phyloP scores from a whole-genome alignment of 345 rosid genomes.

The Heritiera littoralis region DNA sequence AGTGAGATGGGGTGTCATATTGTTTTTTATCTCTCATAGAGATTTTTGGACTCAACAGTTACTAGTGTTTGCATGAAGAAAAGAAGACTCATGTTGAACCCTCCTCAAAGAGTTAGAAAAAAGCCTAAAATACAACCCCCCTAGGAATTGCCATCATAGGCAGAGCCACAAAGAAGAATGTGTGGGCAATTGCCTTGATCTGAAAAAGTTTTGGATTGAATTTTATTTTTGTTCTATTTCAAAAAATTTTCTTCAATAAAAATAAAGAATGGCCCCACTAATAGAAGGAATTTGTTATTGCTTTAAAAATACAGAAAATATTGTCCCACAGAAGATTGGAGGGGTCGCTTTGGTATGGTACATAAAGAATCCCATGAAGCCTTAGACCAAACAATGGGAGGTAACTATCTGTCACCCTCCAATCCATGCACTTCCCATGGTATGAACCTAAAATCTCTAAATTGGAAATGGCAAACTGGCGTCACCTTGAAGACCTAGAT shows the following conservation, averaged over 20 bases:
- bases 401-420: too few relatives aligned
- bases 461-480: too few relatives aligned
- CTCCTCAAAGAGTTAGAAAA: neutral
- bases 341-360: neutral
- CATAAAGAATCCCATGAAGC: neutral
- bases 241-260: neutral
- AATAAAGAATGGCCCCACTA: neutral
- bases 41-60: neutral
- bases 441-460: too few relatives aligned
- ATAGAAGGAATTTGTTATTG: neutral
- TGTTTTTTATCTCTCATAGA: neutral
- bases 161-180: neutral
- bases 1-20: neutral
- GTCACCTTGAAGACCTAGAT: too few relatives aligned
- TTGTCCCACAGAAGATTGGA: neutral
- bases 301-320: neutral
- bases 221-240: neutral
- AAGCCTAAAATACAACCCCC: neutral
- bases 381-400: neutral
- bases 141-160: slow-evolving; percentile 4
- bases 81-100: neutral
- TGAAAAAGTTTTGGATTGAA: neutral
- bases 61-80: neutral
- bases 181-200: neutral
- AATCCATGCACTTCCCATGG: too few relatives aligned